Percentiles rank a stretch among this genome's conserved stretches.
phyloP scores from a whole-genome alignment of 2,329 filamentous ascomycete species.

The Thyridium curvatum region DNA sequence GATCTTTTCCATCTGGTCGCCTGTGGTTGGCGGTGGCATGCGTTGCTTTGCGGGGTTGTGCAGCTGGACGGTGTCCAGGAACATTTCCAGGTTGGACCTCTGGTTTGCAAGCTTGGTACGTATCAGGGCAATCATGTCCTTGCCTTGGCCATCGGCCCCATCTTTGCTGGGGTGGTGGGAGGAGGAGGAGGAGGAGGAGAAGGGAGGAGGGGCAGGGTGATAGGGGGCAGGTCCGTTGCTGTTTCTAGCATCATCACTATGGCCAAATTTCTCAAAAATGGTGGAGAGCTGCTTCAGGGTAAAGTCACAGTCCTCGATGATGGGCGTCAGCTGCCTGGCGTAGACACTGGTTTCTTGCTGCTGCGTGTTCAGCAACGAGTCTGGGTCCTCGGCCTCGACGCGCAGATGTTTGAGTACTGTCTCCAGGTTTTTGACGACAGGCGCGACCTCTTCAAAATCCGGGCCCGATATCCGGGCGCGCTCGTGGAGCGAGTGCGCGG shows the following conservation, averaged over 20 bases:
- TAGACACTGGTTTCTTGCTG: slow-evolving; percentile 30
- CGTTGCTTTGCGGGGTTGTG: slow-evolving; percentile 35
- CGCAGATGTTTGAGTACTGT: slow-evolving; percentile 51
- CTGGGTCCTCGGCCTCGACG: slow-evolving; percentile 48
- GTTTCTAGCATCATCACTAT: slow-evolving; percentile 5
- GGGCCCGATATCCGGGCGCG: slow-evolving; percentile 42
- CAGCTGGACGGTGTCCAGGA: slow-evolving; percentile 52
- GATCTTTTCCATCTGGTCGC: slow-evolving; percentile 42
- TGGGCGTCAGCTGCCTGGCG: slow-evolving; percentile 39
- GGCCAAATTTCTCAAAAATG: slow-evolving; percentile 40
- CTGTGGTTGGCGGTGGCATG: slow-evolving; percentile 24
- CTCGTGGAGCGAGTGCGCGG: slow-evolving; percentile 48
- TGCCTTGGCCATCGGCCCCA: slow-evolving; percentile 10
- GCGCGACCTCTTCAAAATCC: slow-evolving; percentile 42
- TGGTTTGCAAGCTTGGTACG: slow-evolving; percentile 42
- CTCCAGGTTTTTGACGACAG: slow-evolving; percentile 46
- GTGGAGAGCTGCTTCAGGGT: slow-evolving; percentile 48
- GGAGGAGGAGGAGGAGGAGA: too few species aligned
- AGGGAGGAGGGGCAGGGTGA: too few species aligned
- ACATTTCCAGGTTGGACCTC: slow-evolving; percentile 45
- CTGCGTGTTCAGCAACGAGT: slow-evolving; percentile 44
- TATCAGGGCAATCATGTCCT: slow-evolving; percentile 33
- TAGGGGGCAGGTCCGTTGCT: slow-evolving; percentile 3
- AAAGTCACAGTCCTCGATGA: slow-evolving; percentile 49
- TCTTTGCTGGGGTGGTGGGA: slow-evolving; percentile 4